phyloP scores from a whole-genome alignment of 2,329 filamentous ascomycete genomes.

The Aspergillus puulaauensis region DNA sequence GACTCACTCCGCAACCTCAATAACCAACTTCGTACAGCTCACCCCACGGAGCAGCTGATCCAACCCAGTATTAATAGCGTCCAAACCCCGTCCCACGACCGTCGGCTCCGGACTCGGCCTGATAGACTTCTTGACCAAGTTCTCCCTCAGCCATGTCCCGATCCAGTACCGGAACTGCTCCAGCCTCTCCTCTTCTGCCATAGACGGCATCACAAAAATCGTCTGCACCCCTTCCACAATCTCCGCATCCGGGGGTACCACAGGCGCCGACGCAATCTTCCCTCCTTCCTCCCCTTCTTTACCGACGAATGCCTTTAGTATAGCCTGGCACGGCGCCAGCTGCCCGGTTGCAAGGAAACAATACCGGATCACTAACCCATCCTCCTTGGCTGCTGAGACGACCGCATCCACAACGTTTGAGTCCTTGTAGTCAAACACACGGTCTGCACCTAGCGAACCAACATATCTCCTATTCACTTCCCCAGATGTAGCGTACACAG shows the following conservation, averaged over 20 bases:
- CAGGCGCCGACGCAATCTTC: slow-evolving; percentile 41
- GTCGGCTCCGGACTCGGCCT: slow-evolving; percentile 41
- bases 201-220: slow-evolving; percentile 41
- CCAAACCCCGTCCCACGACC: slow-evolving; percentile 40
- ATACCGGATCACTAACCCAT: slow-evolving; percentile 39
- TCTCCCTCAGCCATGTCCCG: slow-evolving; percentile 38
- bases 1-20: slow-evolving; percentile 38
- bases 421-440: slow-evolving; percentile 45
- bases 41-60: slow-evolving; percentile 39
- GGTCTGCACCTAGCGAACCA: slow-evolving; percentile 28
- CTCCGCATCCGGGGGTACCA: slow-evolving; percentile 31
- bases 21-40: slow-evolving; percentile 45
- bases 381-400: slow-evolving; percentile 35
- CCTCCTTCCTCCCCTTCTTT: slow-evolving; percentile 5
- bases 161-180: slow-evolving; percentile 44
- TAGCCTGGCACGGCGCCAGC: slow-evolving; percentile 35
- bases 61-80: slow-evolving; percentile 39
- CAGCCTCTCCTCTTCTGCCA: slow-evolving; percentile 33
- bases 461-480: slow-evolving; percentile 36
- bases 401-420: slow-evolving; percentile 29
- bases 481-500: slow-evolving; percentile 46
- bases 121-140: slow-evolving; percentile 32
- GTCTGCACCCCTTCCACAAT: slow-evolving; percentile 35
- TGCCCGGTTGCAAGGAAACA: slow-evolving; percentile 46
- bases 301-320: slow-evolving; percentile 36